These are phyloP conservation scores for Cardiosporidium cionae DNA, from an alignment of 169 alveolate genomes.

Conservation along the genomic window DNA sequence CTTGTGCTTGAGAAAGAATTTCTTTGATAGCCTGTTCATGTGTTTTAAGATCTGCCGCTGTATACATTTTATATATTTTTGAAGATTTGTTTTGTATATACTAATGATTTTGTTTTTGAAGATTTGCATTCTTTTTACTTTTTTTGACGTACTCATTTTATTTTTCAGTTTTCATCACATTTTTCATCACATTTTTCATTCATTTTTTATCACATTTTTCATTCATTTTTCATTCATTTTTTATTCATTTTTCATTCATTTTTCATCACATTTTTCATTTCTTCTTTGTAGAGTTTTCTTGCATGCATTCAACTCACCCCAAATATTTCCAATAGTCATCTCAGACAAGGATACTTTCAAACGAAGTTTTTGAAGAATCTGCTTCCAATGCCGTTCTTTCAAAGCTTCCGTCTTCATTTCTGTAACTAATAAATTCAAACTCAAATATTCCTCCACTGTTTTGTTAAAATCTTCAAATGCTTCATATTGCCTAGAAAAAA, in stretches of 20 bases:
- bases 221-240: too few species aligned
- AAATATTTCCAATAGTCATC: slow-evolving; percentile 76
- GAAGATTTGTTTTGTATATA: too few species aligned
- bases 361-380: slow-evolving; percentile 58
- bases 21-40: slow-evolving; percentile 65
- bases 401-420: slow-evolving; percentile 90
- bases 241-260: too few species aligned
- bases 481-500: slow-evolving; percentile 82
- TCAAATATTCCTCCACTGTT: slow-evolving; percentile 11
- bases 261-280: too few species aligned
- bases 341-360: slow-evolving; percentile 60
- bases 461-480: slow-evolving; percentile 79
- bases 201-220: too few species aligned
- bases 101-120: too few species aligned
- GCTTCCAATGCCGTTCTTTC: slow-evolving; percentile 94
- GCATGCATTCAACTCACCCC: slow-evolving; percentile 63
- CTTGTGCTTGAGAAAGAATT: slow-evolving; percentile 86
- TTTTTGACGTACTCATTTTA: too few species aligned
- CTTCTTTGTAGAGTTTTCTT: neutral
- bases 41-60: slow-evolving; percentile 41
- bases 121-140: too few species aligned
- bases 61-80: too few species aligned
- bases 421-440: slow-evolving; percentile 28
- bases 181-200: too few species aligned
- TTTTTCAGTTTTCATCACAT: too few species aligned